Base-by-base conservation (phyloP, 257 asterid genomes). In the Solanum bulbocastanum region DNA sequence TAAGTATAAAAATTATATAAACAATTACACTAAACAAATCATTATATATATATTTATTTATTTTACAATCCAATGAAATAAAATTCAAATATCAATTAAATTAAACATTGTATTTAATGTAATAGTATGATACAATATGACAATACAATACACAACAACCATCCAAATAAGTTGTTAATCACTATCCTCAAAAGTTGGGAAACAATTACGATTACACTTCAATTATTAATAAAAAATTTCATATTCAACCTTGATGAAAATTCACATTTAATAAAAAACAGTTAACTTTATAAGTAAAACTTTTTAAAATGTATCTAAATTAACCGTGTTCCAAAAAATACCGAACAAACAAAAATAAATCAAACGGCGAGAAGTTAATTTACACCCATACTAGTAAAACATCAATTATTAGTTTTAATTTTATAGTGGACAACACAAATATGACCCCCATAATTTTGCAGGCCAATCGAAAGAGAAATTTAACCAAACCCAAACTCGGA, bases 401-500 rank as follows among this genome's bases (percentile, higher is more conserved):
- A 25, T 36, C 82, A 36, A 73, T 73, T 73, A 79, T 42, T 79
- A 42, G 39, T 25, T 46, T 46, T 27, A 32, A 30, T 81, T 49
- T 30, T 18, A 16, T 44, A 46, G 42, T 49, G 86, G 86, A 49
- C 39, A 82, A 46, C 18, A 30, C 30, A 52, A 49, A 46, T 18
- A 82, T 20, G 86, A 18, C 68, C 86, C 68, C 83, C 86, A 10
- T 49, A 18, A 30, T 82, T 49, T 82, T 82, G 86, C 86, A 82
- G 86, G 86, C 69, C 86, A 82, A 82, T 39, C 44, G 69, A 82
- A 82, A 82, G 69, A 49, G 86, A 82, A 82, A 82, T 46, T 82
- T 49, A 82, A 82, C 86, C 86, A 82, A 49, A 82, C 44, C 69
- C 69, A 16, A 49, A 49, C 86, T 71, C 86, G 18, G 10, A 1